These are phyloP conservation scores for Davidsoniella virescens DNA, from an alignment of 2,329 filamentous ascomycete genomes.

Conservation along the genomic window DNA sequence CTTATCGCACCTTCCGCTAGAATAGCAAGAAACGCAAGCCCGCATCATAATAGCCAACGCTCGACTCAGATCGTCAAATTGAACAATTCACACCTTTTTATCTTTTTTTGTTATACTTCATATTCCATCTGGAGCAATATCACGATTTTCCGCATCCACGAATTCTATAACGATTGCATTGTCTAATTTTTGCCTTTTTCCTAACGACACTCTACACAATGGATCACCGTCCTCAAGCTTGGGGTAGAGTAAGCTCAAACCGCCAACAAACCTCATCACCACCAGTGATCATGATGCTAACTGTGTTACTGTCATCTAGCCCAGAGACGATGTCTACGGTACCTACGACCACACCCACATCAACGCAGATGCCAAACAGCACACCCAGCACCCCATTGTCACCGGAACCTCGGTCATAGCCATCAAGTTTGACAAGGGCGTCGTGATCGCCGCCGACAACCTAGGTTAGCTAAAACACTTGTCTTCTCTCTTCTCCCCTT, in stretches of 20 bases:
- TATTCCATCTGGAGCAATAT: no score
- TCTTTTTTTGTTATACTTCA: no score
- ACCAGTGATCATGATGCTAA: constrained; percentile 12
- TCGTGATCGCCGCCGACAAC: constrained; percentile 95
- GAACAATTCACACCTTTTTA: no score
- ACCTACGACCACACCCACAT: constrained; percentile 81
- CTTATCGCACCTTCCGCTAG: constrained; percentile 5
- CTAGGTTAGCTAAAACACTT: constrained; percentile 43
- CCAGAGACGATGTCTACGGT: constrained; percentile 93
- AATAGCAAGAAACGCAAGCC: not conserved
- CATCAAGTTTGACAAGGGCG: constrained; percentile 89
- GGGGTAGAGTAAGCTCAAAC: constrained; percentile 47
- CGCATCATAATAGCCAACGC: not conserved
- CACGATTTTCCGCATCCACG: no score
- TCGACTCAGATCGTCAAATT: not conserved
- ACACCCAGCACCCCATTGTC: constrained; percentile 84
- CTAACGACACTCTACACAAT: constrained; percentile 24
- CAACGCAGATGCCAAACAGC: constrained; percentile 56
- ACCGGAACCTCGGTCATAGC: constrained; percentile 92
- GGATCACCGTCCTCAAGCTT: constrained; percentile 59
- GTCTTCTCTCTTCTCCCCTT: constrained; percentile 5
- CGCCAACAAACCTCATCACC: not conserved
- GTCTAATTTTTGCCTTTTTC: not conserved
- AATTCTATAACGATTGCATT: no score
- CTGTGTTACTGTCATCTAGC: constrained; percentile 34